Conservation (phyloP, 2,329 filamentous ascomycete species). For the Microsporum canis region DNA sequence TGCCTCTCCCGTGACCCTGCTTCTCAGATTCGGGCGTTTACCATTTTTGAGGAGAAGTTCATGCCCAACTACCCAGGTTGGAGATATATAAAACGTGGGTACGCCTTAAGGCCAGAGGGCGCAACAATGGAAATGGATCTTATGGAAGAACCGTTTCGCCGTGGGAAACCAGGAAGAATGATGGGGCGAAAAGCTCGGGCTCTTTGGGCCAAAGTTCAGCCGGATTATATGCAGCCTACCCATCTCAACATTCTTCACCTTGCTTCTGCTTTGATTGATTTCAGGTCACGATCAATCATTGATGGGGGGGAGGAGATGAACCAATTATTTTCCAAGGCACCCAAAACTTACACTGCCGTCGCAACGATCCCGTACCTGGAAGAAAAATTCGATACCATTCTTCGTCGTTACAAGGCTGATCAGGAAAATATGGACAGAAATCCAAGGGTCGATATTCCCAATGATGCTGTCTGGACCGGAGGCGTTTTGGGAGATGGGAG, state of each 20-base stretch:
- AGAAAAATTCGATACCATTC: constrained; percentile 31
- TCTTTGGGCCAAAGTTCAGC: constrained; percentile 29
- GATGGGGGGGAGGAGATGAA: constrained; percentile 24
- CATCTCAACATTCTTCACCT: constrained; percentile 37
- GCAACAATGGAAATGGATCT: constrained; percentile 23
- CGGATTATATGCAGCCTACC: constrained; percentile 33
- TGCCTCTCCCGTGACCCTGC: constrained; percentile 47
- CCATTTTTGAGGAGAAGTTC: constrained; percentile 61
- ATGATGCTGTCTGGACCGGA: constrained; percentile 26
- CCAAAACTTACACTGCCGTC: constrained; percentile 28
- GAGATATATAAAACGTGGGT: constrained; percentile 33
- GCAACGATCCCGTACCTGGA: constrained; percentile 29
- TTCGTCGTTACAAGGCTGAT: constrained; percentile 25
- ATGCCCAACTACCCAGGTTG: constrained; percentile 74
- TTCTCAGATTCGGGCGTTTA: constrained; percentile 51
- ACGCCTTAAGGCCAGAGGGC: constrained; percentile 21
- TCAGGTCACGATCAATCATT: constrained; percentile 26
- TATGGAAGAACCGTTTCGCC: constrained; percentile 20
- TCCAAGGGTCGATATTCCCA: background rate
- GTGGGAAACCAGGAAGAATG: constrained; percentile 17
- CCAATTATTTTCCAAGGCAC: constrained; percentile 23
- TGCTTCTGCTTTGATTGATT: constrained; percentile 29
- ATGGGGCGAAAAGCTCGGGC: constrained; percentile 24
- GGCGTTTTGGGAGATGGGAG: constrained; percentile 22
- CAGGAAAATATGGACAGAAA: constrained; percentile 19